phyloP scores from a whole-genome alignment of 1,139 yeast species.

The Candida frijolesensis region DNA sequence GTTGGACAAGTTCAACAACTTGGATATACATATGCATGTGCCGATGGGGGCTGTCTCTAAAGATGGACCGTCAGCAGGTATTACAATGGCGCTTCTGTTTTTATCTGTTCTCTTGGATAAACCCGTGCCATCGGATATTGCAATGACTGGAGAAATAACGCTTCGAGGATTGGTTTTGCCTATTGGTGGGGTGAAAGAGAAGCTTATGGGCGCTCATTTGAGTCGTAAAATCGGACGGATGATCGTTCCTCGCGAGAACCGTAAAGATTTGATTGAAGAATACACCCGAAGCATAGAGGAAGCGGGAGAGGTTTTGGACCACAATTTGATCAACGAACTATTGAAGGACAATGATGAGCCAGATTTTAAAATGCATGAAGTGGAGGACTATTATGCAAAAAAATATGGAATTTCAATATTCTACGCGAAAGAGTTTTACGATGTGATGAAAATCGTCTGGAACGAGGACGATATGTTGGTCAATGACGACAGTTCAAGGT shows the following conservation, averaged over 20 bases:
- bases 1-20: slow-evolving; percentile 47
- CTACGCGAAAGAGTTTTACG: slow-evolving; percentile 79
- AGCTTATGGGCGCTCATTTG: slow-evolving; percentile 80
- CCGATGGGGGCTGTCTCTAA: slow-evolving; percentile 88
- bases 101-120: slow-evolving; percentile 69
- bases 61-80: slow-evolving; percentile 95
- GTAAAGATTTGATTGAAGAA: slow-evolving; percentile 70
- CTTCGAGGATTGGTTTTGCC: slow-evolving; percentile 84
- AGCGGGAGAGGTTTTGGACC: slow-evolving; percentile 19
- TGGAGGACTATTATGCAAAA: slow-evolving; percentile 48
- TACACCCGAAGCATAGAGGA: slow-evolving; percentile 41
- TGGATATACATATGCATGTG: slow-evolving; percentile 80
- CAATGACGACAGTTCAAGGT: slow-evolving; percentile 29
- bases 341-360: slow-evolving; percentile 37
- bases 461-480: slow-evolving; percentile 44
- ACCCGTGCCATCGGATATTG: slow-evolving; percentile 69
- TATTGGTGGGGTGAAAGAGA: slow-evolving; percentile 88
- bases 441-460: slow-evolving; percentile 74
- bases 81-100: slow-evolving; percentile 82
- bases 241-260: slow-evolving; percentile 68
- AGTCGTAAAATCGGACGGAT: slow-evolving; percentile 57
- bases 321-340: slow-evolving; percentile 33
- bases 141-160: slow-evolving; percentile 95
- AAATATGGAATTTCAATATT: slow-evolving; percentile 58
- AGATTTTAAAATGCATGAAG: slow-evolving; percentile 37